Base-by-base conservation (phyloP, 1,284 basidiomycete species). In the Cryptococcus sp. region DNA sequence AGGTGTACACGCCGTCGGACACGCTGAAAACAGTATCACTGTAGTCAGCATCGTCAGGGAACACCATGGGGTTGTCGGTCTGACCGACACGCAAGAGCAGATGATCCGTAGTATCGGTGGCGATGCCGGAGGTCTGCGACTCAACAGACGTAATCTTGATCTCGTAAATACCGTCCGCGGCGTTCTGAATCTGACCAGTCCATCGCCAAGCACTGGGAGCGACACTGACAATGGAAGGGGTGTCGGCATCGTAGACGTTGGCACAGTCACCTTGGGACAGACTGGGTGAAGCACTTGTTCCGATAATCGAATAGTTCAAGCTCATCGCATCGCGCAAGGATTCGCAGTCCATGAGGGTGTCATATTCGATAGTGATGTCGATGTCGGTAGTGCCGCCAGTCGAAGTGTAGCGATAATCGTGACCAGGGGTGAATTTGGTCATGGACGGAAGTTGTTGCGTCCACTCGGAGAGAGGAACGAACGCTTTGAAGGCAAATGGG, bases 351-450 rank as follows among this genome's bases (percentile, higher is more conserved):
- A 95, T 93, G 31, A 70, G 72, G 15, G 81, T 76, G 67, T 87
- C 93, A 79, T 90, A 94, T 75, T 93, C 88, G 60, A 95, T 81
- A 0, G 82, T 72, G 56, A 94, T 85, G 61, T 87, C 80, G 56
- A 91, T 75, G 1, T 82, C 83, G 17, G 86, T 87, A 2, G 83
- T 82, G 62, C 87, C 44, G 23, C 57, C 54, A 31, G 56, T 60
- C 13, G 87, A 49, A 78, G 81, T 80, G 35, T 91, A 78, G 42
- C 92, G 87, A 23, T 85, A 82, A 68, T 95, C 92, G 74, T 95
- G 92, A 1, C 91, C 90, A 0, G 92, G 92, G 4, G 77, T 76
- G 78, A 93, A 93, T 54, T 84, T 85, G 13, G 90, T 89, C 54
- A 95, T 77, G 54, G 85, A 84, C 19, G 91, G 89, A 3, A 80